phyloP scores from a whole-genome alignment of 2,329 filamentous ascomycete species.

The Arthroderma uncinatum region DNA sequence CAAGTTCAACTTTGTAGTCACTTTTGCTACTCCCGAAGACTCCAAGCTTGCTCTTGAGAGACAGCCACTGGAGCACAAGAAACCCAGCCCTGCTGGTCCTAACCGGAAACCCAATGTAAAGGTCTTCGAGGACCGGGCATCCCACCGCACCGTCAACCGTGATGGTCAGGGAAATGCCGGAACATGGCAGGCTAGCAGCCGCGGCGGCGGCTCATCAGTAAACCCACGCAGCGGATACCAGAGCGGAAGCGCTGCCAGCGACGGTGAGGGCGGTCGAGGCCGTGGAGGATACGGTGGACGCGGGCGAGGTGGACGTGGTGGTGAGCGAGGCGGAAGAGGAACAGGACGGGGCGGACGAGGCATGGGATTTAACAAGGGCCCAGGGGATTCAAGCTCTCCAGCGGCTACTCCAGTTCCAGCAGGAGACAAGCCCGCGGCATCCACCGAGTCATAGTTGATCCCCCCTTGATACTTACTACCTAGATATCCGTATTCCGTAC shows the following conservation, averaged over 20 bases:
- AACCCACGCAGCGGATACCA: conserved; percentile 64
- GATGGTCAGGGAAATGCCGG: conserved; percentile 39
- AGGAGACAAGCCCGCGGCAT: conserved; percentile 8
- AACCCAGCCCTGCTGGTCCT: conserved; percentile 53
- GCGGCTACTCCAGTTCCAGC: conserved; percentile 6
- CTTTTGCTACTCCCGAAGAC: conserved; percentile 69
- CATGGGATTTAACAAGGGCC: conserved; percentile 24
- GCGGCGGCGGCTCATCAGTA: conserved; percentile 55
- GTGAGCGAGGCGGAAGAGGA: conserved; percentile 46
- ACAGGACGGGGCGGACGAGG: conserved; percentile 48
- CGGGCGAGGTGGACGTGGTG: conserved; percentile 42
- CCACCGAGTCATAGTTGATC: conserved; percentile 8
- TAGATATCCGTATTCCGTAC: conserved; percentile 3
- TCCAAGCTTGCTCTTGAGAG: conserved; percentile 67
- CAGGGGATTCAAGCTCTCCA: conserved; percentile 10
- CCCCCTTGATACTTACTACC: not conserved
- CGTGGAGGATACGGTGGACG: conserved; percentile 49
- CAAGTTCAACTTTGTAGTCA: conserved; percentile 69
- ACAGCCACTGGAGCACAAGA: conserved; percentile 66
- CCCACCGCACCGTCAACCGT: conserved; percentile 26
- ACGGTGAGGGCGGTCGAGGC: conserved; percentile 58
- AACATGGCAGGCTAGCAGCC: conserved; percentile 45
- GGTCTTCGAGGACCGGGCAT: conserved; percentile 63
- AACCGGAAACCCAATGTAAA: conserved; percentile 71
- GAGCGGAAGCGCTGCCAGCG: conserved; percentile 62